phyloP scores from a whole-genome alignment of 495 filamentous ascomycete genomes.

The Xylaria palmicola region DNA sequence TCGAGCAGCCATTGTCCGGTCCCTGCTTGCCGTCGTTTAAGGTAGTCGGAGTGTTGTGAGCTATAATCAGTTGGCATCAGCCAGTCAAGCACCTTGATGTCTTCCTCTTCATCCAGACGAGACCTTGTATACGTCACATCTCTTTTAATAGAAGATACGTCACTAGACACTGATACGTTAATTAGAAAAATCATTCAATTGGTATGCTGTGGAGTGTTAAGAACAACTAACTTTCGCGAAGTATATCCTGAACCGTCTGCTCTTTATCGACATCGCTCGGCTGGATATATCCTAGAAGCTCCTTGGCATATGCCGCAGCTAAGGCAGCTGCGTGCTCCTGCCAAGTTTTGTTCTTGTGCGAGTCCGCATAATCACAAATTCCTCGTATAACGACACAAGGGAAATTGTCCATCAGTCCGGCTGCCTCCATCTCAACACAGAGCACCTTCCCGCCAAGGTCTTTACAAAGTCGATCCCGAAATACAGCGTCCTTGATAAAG shows the following conservation, averaged over 20 bases:
- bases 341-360: constrained; percentile 36
- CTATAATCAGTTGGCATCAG: constrained; percentile 24
- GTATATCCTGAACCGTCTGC: not conserved
- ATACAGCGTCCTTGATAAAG: constrained; percentile 18
- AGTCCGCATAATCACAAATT: constrained; percentile 38
- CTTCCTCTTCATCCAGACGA: not conserved
- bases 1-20: constrained; percentile 48
- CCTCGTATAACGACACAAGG: constrained; percentile 34
- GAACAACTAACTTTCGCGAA: not conserved
- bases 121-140: not conserved
- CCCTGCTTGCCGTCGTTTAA: constrained; percentile 29
- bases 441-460: constrained; percentile 24
- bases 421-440: constrained; percentile 40
- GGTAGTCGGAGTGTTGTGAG: constrained; percentile 22
- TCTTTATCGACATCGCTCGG: not conserved
- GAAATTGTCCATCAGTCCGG: constrained; percentile 28
- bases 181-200: not conserved
- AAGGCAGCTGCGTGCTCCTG: constrained; percentile 31
- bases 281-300: constrained; percentile 2
- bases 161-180: not conserved
- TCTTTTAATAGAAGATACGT: not conserved
- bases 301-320: constrained; percentile 25
- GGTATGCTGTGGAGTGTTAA: no score
- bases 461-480: constrained; percentile 13
- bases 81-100: constrained; percentile 26